Percentiles rank a stretch among this genome's conserved stretches.
Conservation (phyloP, 176 grass and related monocot genomes). For the Oryza glumipatula region DNA sequence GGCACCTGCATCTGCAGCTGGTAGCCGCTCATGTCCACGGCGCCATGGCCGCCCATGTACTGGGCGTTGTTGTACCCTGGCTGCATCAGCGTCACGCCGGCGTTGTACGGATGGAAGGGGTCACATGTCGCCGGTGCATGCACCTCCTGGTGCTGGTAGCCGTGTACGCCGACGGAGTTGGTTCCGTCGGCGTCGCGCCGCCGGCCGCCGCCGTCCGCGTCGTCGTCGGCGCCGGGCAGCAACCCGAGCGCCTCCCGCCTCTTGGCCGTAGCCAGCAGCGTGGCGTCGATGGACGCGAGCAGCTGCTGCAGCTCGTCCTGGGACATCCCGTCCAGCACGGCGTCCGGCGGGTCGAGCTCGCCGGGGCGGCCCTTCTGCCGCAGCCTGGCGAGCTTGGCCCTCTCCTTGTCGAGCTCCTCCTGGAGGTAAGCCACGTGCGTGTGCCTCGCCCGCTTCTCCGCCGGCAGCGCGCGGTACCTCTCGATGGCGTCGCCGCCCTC, state of each 20-base stretch:
- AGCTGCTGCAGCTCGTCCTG: neutral
- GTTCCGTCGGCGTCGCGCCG: neutral
- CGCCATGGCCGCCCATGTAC: neutral
- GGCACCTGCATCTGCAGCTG: conserved; percentile 18
- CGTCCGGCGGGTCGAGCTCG: neutral
- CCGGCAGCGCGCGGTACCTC: conserved; percentile 34
- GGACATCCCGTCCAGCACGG: neutral
- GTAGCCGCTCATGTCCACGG: neutral
- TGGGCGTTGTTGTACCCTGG: neutral
- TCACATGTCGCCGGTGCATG: neutral
- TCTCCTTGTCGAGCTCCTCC: conserved; percentile 2
- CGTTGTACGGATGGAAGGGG: neutral
- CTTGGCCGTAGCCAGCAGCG: conserved; percentile 1
- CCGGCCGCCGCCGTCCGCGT: neutral
- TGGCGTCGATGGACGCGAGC: conserved; percentile 31
- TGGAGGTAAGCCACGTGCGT: conserved; percentile 9
- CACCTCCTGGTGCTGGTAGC: neutral
- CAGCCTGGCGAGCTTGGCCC: conserved; percentile 28
- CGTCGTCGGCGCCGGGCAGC: neutral
- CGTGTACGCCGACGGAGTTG: neutral
- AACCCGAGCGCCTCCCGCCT: conserved; percentile 21
- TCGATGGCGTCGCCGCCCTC: conserved; percentile 16
- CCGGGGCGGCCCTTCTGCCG: neutral
- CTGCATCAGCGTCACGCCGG: neutral
- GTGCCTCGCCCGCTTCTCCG: conserved; percentile 20